A percentile compares a stretch with the other conserved stretches of the same genome.
phyloP scores from a whole-genome alignment of 208 protist genomes.

The Naegleria gruberi region DNA sequence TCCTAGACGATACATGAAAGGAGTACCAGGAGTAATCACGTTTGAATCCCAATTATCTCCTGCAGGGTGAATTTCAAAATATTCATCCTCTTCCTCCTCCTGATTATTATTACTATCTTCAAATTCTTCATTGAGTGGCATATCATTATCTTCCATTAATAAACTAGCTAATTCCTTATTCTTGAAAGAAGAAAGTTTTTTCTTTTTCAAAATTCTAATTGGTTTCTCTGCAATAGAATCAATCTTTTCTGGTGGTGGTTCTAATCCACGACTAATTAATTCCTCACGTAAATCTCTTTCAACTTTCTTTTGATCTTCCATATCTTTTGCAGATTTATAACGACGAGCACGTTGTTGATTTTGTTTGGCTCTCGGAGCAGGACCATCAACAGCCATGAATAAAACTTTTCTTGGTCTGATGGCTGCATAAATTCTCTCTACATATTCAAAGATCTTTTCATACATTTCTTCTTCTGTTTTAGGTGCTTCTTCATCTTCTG shows the following conservation, averaged over 20 bases:
- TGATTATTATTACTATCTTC: constrained; percentile 56
- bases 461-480: constrained; percentile 49
- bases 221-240: not conserved
- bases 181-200: not conserved
- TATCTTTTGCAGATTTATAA: constrained; percentile 58
- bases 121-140: constrained; percentile 57
- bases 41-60: constrained; percentile 71
- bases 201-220: not conserved
- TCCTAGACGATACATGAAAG: constrained; percentile 90
- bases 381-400: constrained; percentile 94
- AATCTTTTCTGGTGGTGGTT: not conserved
- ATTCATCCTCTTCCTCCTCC: constrained; percentile 64
- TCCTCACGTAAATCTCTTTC: constrained; percentile 13
- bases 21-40: constrained; percentile 94
- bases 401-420: constrained; percentile 90
- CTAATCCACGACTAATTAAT: not conserved
- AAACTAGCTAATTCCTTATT: not conserved
- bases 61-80: constrained; percentile 13
- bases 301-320: constrained; percentile 24
- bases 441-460: constrained; percentile 85
- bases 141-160: constrained; percentile 65
- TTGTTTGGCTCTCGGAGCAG: constrained; percentile 98
- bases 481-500: constrained; percentile 65
- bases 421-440: constrained; percentile 91
- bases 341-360: constrained; percentile 96